Conservation (phyloP, 352 stramenopile species). For the Phytophthora hibernalis region DNA sequence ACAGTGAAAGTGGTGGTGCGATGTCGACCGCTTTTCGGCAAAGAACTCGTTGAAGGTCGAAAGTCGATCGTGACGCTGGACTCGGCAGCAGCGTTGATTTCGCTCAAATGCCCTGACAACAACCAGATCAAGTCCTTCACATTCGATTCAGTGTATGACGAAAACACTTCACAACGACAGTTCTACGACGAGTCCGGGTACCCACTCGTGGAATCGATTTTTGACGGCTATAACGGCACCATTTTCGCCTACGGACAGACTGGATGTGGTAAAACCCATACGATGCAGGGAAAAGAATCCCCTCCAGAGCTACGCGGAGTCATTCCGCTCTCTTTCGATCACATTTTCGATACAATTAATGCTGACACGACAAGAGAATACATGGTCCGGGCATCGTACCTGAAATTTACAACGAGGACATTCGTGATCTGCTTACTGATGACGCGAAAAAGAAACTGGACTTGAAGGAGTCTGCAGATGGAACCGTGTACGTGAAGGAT, state of each 20-base stretch:
- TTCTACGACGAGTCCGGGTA: constrained; percentile 91
- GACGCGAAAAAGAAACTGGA: constrained; percentile 83
- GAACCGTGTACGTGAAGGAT: constrained; percentile 91
- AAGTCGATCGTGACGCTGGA: constrained; percentile 88
- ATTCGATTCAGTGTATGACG: constrained; percentile 92
- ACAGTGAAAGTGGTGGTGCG: constrained; percentile 92
- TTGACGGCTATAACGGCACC: constrained; percentile 92
- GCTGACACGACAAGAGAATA: constrained; percentile 73
- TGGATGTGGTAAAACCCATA: constrained; percentile 87
- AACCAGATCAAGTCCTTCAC: constrained; percentile 88
- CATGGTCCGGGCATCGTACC: constrained; percentile 90
- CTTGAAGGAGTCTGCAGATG: constrained; percentile 85
- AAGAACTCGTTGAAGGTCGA: constrained; percentile 83
- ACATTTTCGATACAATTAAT: constrained; percentile 89
- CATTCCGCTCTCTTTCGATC: constrained; percentile 84
- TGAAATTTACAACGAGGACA: constrained; percentile 97
- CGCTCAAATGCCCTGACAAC: constrained; percentile 81
- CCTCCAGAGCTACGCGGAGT: constrained; percentile 77
- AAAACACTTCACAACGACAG: constrained; percentile 82
- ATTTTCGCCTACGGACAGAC: constrained; percentile 93
- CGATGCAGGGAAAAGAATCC: constrained; percentile 87
- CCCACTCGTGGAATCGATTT: constrained; percentile 90
- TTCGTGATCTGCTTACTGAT: constrained; percentile 90
- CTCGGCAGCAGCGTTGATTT: constrained; percentile 63
- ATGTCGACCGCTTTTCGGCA: constrained; percentile 86